Base-by-base conservation (phyloP, 2,329 filamentous ascomycete species). In the Fusarium illudens region DNA sequence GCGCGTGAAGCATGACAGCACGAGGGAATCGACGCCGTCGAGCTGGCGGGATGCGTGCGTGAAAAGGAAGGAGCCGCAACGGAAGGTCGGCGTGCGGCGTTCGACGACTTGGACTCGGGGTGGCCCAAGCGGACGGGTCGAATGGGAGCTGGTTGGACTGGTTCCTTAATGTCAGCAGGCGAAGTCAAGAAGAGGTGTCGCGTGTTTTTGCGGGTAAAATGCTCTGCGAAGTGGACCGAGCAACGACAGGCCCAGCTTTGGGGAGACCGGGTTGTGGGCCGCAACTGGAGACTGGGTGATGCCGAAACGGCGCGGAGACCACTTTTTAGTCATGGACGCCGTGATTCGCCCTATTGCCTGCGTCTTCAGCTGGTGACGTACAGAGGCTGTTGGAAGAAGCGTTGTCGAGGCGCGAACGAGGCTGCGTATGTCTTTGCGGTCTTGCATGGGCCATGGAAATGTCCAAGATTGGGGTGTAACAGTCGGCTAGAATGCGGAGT, bases 171-270 rank as follows among this genome's bases (percentile, higher is more conserved):
- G 71, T 73, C 67, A 73, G 71, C 66, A 58, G 56, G 58, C 48
- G 60, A 67, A 58, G 60, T 65, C 29, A 59, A 58, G 46, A 53
- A 67, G 49, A 44, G 46, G 62, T 63, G 70, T 74, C 71, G 71
- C 71, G 60, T 73, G 70, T 73, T 73, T 73, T 71, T 72, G 71
- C 71, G 70, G 71, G 61, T 66, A 73, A 72, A 72, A 72, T 63
- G 62, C 57, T 59, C 62, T 66, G 65, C 50, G 32, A 58, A 60
- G 71, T 74, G 71, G 71, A 74, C 64, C 71, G 59, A 65, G 57
- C 53, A 59, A 68, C 54, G 59, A 67, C 61, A 63, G 68, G 71
- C 68, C n/a, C 64, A 60, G 54, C 50, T 73, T 71, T 59, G 68
- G 71, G 67, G 65, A 58, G 62, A 42, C 67, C 64, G 68, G 72